Evolutionary conservation across 805 yeast genomes (phyloP).

Genomic region (Candida patagonica): DNA sequence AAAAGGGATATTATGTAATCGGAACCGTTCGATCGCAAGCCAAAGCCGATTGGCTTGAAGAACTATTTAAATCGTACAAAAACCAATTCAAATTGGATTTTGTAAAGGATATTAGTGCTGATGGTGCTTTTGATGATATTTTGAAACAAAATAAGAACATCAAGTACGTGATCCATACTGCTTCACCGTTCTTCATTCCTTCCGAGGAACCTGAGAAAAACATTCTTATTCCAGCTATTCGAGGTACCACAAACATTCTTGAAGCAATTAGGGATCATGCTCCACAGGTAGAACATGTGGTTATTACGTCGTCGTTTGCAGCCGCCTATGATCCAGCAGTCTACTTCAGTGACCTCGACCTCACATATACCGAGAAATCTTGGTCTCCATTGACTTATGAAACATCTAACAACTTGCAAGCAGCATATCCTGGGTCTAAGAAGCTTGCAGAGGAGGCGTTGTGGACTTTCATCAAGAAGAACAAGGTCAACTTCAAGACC

Average conservation of each 20-base stretch:
- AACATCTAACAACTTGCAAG: slow-evolving; percentile 9
- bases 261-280: slow-evolving; percentile 31
- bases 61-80: slow-evolving; percentile 11
- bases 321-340: slow-evolving; percentile 15
- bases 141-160: slow-evolving; percentile 32
- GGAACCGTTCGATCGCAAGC: slow-evolving; percentile 39
- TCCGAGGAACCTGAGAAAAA: slow-evolving; percentile 32
- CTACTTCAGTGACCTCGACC: slow-evolving; percentile 30
- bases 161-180: slow-evolving; percentile 33
- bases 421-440: slow-evolving; percentile 35
- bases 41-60: slow-evolving; percentile 24
- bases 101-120: slow-evolving; percentile 25
- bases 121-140: slow-evolving; percentile 41
- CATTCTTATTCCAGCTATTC: slow-evolving; percentile 38
- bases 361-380: slow-evolving; percentile 19
- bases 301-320: slow-evolving; percentile 38
- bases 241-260: slow-evolving; percentile 39
- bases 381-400: slow-evolving; percentile 32
- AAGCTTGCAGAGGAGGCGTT: slow-evolving; percentile 48
- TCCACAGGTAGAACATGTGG: slow-evolving; percentile 35
- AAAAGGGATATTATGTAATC: slow-evolving; percentile 34
- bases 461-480: slow-evolving; percentile 39
- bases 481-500: slow-evolving; percentile 19
- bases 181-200: slow-evolving; percentile 30
- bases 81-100: slow-evolving; percentile 21